phyloP scores from a whole-genome alignment of 2,329 filamentous ascomycete genomes.

The Fusarium sp. region DNA sequence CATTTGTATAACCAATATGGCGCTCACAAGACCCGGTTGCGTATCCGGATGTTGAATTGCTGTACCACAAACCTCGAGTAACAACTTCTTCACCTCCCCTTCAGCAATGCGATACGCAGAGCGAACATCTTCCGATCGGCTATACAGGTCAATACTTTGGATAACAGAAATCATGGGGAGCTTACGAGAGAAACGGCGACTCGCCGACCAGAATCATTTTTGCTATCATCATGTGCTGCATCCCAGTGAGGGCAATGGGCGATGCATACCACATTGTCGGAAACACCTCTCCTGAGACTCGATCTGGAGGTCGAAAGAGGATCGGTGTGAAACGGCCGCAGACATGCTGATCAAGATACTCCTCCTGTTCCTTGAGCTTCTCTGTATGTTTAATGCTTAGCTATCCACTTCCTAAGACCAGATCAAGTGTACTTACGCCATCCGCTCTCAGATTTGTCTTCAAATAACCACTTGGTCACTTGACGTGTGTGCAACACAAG shows the following conservation, averaged over 20 bases:
- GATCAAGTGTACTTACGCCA: constrained; percentile 28
- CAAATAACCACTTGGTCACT: constrained; percentile 37
- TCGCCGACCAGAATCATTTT: constrained; percentile 43
- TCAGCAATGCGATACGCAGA: constrained; percentile 35
- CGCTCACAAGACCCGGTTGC: constrained; percentile 36
- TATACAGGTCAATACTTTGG: neutral
- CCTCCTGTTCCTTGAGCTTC: constrained; percentile 35
- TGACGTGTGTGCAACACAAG: constrained; percentile 40
- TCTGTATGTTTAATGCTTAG: neutral
- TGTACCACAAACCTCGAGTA: constrained; percentile 39
- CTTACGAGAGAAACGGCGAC: constrained; percentile 37
- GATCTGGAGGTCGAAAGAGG: constrained; percentile 20
- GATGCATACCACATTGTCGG: constrained; percentile 41
- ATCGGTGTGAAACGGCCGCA: constrained; percentile 15
- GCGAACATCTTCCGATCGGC: constrained; percentile 19
- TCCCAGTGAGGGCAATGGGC: constrained; percentile 32
- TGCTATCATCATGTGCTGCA: constrained; percentile 46
- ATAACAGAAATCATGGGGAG: too few relatives aligned
- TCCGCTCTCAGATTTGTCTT: constrained; percentile 28
- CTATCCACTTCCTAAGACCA: too few relatives aligned
- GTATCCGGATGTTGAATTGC: constrained; percentile 35
- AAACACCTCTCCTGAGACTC: constrained; percentile 33
- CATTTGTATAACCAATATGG: constrained; percentile 32
- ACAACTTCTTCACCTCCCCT: constrained; percentile 23
- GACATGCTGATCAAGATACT: constrained; percentile 25